These are phyloP conservation scores for Colletotrichum melonis DNA, from an alignment of 2,329 filamentous ascomycete genomes.

Conservation along the genomic window DNA sequence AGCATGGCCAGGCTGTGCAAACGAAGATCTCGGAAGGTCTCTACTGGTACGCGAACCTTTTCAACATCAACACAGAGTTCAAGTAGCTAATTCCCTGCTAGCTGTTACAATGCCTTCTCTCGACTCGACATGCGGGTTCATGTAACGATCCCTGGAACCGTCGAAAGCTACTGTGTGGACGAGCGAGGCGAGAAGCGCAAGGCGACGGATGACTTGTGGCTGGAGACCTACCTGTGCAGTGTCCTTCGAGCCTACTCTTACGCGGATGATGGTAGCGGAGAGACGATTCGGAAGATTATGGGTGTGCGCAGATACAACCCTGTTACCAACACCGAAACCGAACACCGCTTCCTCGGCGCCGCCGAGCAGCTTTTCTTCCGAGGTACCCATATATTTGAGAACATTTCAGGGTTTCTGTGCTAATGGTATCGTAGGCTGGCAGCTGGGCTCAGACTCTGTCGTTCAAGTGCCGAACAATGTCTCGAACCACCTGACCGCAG, in stretches of 20 bases:
- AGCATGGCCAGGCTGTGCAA: constrained; percentile 75
- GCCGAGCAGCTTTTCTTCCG: constrained; percentile 96
- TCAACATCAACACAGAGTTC: constrained; percentile 46
- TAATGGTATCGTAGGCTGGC: constrained; percentile 74
- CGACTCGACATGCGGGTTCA: constrained; percentile 98
- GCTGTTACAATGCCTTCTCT: constrained; percentile 99
- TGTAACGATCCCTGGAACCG: constrained; percentile 94
- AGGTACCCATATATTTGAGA: constrained; percentile 61
- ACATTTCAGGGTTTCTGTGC: neutral
- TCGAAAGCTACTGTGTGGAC: constrained; percentile 97
- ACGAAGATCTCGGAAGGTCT: constrained; percentile 93
- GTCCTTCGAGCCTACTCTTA: constrained; percentile 96
- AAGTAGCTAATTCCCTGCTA: constrained; percentile 39
- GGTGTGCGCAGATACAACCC: constrained; percentile 98
- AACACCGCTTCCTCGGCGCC: constrained; percentile 94
- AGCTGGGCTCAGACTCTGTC: constrained; percentile 94
- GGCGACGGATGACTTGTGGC: constrained; percentile 93
- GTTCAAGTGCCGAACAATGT: constrained; percentile 98
- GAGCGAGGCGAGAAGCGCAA: constrained; percentile 95
- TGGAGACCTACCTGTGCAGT: constrained; percentile 97
- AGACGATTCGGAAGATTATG: constrained; percentile 95
- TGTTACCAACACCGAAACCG: constrained; percentile 96
- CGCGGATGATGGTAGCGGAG: constrained; percentile 93
- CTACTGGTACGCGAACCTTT: constrained; percentile 74
- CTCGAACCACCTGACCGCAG: constrained; percentile 94